Conservation (phyloP, 768 basidiomycete genomes). For the Leucocoprinus sp. region DNA sequence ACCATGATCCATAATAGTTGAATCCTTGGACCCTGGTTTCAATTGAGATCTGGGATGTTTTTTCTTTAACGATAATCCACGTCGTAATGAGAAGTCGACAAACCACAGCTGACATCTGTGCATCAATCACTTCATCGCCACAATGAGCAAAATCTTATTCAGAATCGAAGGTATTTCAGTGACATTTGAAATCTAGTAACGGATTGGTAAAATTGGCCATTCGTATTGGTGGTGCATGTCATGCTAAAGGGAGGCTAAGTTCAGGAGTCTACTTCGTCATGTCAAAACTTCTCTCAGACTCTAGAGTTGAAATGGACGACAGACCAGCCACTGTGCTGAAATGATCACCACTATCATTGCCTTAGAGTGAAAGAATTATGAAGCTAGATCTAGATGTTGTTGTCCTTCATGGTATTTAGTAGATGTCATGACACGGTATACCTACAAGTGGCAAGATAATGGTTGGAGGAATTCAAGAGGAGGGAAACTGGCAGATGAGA, state of each 20-base stretch:
- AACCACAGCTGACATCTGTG: too few relatives aligned
- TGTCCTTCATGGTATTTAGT: slow-evolving; percentile 9
- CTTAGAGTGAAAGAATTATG: slow-evolving; percentile 1
- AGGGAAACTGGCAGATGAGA: not conserved
- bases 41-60: too few relatives aligned
- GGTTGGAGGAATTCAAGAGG: slow-evolving; percentile 7
- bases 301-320: not conserved
- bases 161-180: too few relatives aligned
- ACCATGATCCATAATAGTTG: too few relatives aligned
- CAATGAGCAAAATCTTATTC: too few relatives aligned
- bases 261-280: slow-evolving; percentile 8
- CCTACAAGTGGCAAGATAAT: slow-evolving; percentile 7
- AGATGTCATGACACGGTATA: slow-evolving; percentile 3
- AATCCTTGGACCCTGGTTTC: too few relatives aligned
- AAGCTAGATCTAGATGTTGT: slow-evolving; percentile 4
- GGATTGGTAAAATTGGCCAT: too few relatives aligned
- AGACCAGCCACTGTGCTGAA: slow-evolving; percentile 11
- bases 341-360: slow-evolving; percentile 8
- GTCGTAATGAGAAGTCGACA: too few relatives aligned
- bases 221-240: slow-evolving; percentile 11
- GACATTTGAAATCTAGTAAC: too few relatives aligned
- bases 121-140: too few relatives aligned
- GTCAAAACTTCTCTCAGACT: not conserved
- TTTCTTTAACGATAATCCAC: too few relatives aligned
- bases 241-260: slow-evolving; percentile 8